Base-by-base conservation (phyloP, 805 yeast genomes). In the Saccharomycopsis guyanensis region DNA sequence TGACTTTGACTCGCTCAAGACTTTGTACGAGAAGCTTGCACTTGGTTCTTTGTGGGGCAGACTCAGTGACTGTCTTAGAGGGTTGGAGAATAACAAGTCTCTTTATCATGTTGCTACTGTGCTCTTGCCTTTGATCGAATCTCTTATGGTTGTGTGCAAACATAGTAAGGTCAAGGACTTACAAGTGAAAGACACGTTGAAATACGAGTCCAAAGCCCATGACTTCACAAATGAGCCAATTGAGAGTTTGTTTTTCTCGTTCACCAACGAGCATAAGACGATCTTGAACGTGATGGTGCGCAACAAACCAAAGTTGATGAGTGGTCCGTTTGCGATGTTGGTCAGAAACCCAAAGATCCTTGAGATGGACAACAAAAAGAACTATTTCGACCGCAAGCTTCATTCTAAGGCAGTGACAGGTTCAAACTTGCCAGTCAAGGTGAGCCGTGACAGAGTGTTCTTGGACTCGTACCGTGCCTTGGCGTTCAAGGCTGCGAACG, bases 111-210 rank as follows among this genome's bases (percentile, higher is more conserved):
- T 86, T 38, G 88, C 95, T 0, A 82, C 95, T 1, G 82, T 86
- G 1, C 64, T 89, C 20, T 68, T 91, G 20, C 97, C 97, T 0
- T 63, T 88, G 51, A 86, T 91, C 51, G 98, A 91, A 60, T 80
- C 96, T 0, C 69, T 93, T 47, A 87, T 93, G 95, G 95, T 91
- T 42, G 93, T 93, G n/a, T 88, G 96, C 64, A 89, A 89, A 58
- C 94, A 86, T 57, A 77, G 86, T 55, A 75, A 75, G 51, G 80
- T 78, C 35, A 74, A 72, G 56, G 82, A 75, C 43, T 64, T 72
- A 47, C 80, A 69, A 52, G 66, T 71, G 5, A 72, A 75, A 47
- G 86, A 78, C 47, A 64, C 62, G 4, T 56, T 73, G 48, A 80
- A 77, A 56, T 83, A 74, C 58, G 86, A 83, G 54, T 80, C 73